Evolutionary conservation across 2,329 filamentous ascomycete species (phyloP), one percentile per base, ranked within the genome.

Genomic region (Verticillium zaregamsianum): DNA sequence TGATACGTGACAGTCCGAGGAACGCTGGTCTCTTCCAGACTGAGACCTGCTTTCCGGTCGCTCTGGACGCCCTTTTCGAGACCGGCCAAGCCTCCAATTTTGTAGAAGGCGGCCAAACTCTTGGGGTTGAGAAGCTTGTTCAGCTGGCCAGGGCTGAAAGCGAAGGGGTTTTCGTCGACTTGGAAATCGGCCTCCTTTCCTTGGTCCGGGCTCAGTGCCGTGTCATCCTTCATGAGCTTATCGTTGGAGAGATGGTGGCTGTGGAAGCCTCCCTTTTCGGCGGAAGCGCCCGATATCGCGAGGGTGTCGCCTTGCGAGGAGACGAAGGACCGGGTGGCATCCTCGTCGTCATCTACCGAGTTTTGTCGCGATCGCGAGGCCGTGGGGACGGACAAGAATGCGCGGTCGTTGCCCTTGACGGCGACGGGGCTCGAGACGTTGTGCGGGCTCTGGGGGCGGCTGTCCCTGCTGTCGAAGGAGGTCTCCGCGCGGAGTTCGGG

Each of bases 81-180:
- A 0, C 93, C 93, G 20, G 76, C 76, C 17, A 96, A 74, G 28
- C 93, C 93, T 57, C 93, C 93, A 5, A 97, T 73, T 15, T 88
- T 88, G 70, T 89, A 90, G 68, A 94, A 96, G 1, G 93, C 93
- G 14, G 89, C 81, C 62, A 96, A 77, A 64, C 87, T 96, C 79
- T 97, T 97, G 3, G 93, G 93, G 71, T 96, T 95, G 64, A 94
- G 86, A 77, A 97, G 84, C 75, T 96, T 97, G 69, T 88, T 89
- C 65, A 97, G 81, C 70, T 96, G 89, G 15, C 93, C 93, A 3
- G 90, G 90, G 2, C 88, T 86, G 72, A 92, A 97, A 17, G 92
- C 93, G 70, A 97, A 97, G 0, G 90, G 89, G 72, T 95, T 96
- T 72, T 92, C 81, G 6, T 89, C 82, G 12, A 94, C 87, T 15